Evolutionary conservation across 148 eudicot species (phyloP).

Genomic region (Camellia sinensis): DNA sequence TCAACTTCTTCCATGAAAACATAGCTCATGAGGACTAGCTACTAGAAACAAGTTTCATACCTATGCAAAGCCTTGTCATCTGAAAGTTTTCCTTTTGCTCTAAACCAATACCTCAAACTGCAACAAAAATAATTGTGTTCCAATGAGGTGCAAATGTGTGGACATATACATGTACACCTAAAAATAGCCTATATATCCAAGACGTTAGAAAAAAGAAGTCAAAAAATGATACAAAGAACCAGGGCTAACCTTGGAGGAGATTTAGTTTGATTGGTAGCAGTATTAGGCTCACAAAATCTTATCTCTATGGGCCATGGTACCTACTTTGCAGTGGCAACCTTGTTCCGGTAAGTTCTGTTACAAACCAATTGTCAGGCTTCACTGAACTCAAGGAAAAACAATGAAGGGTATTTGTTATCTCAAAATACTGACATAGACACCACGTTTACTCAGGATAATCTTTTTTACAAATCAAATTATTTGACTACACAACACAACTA

Average conservation of each 20-base stretch:
- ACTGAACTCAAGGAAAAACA: conserved; percentile 4
- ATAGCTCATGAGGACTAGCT: neutral
- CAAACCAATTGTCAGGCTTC: conserved; percentile 17
- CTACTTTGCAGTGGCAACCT: conserved; percentile 55
- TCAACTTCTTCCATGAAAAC: conserved; percentile 10
- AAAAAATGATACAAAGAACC: conserved; percentile 5
- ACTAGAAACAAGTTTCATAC: conserved; percentile 31
- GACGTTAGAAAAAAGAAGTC: neutral
- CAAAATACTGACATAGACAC: neutral
- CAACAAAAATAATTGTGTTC: conserved; percentile 14
- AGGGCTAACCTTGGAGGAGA: conserved; percentile 73
- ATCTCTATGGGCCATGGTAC: conserved; percentile 87
- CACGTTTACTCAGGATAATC: neutral
- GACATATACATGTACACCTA: neutral
- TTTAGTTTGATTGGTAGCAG: conserved; percentile 62
- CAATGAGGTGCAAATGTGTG: conserved; percentile 1
- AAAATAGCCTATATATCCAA: neutral
- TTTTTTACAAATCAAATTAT: neutral
- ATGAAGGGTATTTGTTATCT: neutral
- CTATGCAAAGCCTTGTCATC: conserved; percentile 99
- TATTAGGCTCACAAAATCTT: conserved; percentile 78
- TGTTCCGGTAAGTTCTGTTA: conserved; percentile 87
- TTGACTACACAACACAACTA: neutral
- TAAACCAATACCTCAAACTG: conserved; percentile 93
- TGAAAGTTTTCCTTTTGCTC: conserved; percentile 85